phyloP scores from a whole-genome alignment of 805 yeast species.

The Ogataea pilisensis region DNA sequence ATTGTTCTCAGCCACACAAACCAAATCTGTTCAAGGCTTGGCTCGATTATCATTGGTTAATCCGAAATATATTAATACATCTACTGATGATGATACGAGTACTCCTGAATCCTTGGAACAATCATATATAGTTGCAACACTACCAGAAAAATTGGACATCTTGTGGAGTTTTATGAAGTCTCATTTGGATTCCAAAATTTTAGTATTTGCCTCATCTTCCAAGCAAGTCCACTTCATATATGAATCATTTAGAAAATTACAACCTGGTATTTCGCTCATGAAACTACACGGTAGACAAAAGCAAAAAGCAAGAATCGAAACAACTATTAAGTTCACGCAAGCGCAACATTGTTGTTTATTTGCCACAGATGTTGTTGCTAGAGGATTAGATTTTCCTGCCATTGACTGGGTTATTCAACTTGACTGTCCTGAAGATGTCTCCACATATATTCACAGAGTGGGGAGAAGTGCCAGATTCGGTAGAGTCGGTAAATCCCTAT shows the following conservation, averaged over 20 bases:
- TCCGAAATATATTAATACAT: constrained; percentile 56
- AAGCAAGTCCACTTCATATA: constrained; percentile 89
- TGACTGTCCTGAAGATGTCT: constrained; percentile 87
- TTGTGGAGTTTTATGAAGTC: constrained; percentile 83
- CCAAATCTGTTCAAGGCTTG: constrained; percentile 74
- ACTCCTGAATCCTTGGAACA: constrained; percentile 88
- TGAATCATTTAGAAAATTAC: constrained; percentile 80
- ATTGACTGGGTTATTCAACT: constrained; percentile 94
- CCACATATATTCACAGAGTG: constrained; percentile 87
- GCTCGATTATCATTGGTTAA: constrained; percentile 71
- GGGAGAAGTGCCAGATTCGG: constrained; percentile 91
- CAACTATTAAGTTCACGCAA: constrained; percentile 70
- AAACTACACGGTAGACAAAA: constrained; percentile 88
- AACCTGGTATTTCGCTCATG: constrained; percentile 86
- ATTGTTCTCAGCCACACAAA: constrained; percentile 84
- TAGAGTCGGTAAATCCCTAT: constrained; percentile 72
- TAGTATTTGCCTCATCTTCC: constrained; percentile 82
- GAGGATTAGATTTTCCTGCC: constrained; percentile 90
- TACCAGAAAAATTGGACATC: constrained; percentile 79
- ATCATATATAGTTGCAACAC: constrained; percentile 64
- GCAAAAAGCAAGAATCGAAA: constrained; percentile 83
- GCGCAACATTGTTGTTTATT: constrained; percentile 78
- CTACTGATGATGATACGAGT: constrained; percentile 23
- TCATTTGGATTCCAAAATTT: constrained; percentile 72
- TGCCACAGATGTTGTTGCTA: constrained; percentile 88